Base-by-base conservation (phyloP, 2,329 filamentous ascomycete genomes). In the Niveomyces coronatus region DNA sequence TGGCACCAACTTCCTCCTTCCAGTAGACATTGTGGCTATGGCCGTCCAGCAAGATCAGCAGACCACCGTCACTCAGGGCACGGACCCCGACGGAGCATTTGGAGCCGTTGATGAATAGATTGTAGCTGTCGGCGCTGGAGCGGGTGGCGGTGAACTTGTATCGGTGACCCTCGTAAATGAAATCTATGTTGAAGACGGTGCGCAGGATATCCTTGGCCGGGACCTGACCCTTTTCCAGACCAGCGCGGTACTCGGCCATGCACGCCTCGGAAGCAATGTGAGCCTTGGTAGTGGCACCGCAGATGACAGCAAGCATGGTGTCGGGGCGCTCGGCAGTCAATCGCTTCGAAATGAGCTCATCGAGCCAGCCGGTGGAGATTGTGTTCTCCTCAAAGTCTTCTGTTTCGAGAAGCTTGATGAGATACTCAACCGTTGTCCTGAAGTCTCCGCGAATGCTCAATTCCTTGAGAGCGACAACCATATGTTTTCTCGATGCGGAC, bases 391-490 rank as follows among this genome's bases (percentile, higher is more conserved):
- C 89, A 57, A 98, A 98, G 43, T 88, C 91, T 46, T 94, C 89
- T 0, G 93, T 98, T 67, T 98, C 91, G 31, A 98, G 76, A 48
- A 98, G 77, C 73, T 98, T 98, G 65, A 98, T 96, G 47, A 98
- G 76, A 60, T 98, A 98, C 62, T 98, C 91, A 40, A 98, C 89
- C 1, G 91, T 98, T 38, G 91, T 98, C 57, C 88, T 77, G 76
- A 98, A 98, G 62, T 98, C 91, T 74, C 91, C 91, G 66, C 91
- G 91, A 70, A 98, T 98, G 68, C 89, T 98, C 65, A 98, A 65
- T 66, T 98, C 91, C 72, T 98, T 98, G 57, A 98, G 68, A 13
- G 91, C 91, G 50, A 98, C 84, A 49, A 98, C 88, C 91, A 98
- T 98, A 70, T 98, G 93, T 64, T 98, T 98, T 49, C 91, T 73